Evolutionary conservation across 1,284 basidiomycete species (phyloP).

Genomic region (Waitea zeae): DNA sequence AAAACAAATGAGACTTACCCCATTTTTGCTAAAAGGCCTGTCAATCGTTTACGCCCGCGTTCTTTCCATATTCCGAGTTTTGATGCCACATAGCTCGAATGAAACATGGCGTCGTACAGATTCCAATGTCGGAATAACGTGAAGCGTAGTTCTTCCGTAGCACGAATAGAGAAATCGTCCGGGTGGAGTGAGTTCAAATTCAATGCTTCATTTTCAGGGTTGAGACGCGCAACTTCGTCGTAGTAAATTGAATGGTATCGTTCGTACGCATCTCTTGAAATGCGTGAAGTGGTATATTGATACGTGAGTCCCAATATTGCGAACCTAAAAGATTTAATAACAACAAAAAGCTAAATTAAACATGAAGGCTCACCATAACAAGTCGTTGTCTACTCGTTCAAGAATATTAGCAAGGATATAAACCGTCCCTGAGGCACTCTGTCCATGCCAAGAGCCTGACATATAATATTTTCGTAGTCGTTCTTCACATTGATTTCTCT

Average conservation of each 20-base stretch:
- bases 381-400: conserved; percentile 84
- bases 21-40: conserved; percentile 95
- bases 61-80: conserved; percentile 97
- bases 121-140: conserved; percentile 97
- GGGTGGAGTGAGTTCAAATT: conserved; percentile 22
- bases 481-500: conserved; percentile 43
- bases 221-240: conserved; percentile 84
- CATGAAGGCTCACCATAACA: conserved; percentile 54
- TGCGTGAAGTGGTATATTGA: conserved; percentile 79
- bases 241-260: conserved; percentile 59
- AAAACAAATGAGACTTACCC: conserved; percentile 40
- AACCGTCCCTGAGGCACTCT: conserved; percentile 78
- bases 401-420: conserved; percentile 83
- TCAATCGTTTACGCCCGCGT: conserved; percentile 74
- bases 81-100: conserved; percentile 90
- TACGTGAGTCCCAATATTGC: conserved; percentile 89
- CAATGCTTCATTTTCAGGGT: conserved; percentile 31
- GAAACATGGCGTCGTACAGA: conserved; percentile 93
- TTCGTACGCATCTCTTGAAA: conserved; percentile 81
- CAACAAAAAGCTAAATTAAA: not conserved
- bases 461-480: conserved; percentile 72
- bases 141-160: conserved; percentile 81
- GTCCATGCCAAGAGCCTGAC: conserved; percentile 76
- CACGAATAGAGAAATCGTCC: conserved; percentile 69
- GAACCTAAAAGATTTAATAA: conserved; percentile 33